Base-by-base conservation (phyloP, 1,284 basidiomycete species). In the Peniophora sp. region DNA sequence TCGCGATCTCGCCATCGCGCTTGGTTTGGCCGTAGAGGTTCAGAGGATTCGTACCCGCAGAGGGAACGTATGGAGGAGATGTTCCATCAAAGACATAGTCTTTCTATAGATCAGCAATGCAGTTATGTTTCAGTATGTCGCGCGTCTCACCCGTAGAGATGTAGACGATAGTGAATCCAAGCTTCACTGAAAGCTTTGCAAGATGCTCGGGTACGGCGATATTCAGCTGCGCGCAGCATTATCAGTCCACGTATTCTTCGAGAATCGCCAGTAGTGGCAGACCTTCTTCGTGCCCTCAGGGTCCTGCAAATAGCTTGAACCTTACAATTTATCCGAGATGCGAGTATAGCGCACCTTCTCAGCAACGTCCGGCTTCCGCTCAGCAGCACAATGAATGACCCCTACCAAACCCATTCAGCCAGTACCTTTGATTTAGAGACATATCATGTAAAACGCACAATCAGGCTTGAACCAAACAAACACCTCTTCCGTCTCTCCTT, bases 71-170 rank as follows among this genome's bases (percentile, higher is more conserved):
- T 0, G 87, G 86, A 1, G 90, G 86, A 0, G 81, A 79, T n/a
- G 76, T 82, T 3, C 90, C 90, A 56, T 91, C 87, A 58, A 93
- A 92, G 12, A 93, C 89, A 63, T 92, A 92, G 67, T 92, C 89
- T 84, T 60, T 50, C 38, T 46, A 55, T 51, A 19, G n/a, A 24
- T 11, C 2, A 22, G 8, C 14, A 20, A 14, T n/a, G 3, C 35
- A 22, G 49, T 22, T 36, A 36, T 36, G n/a, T 36, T 10, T 10
- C 10, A n/a, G n/a, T n/a, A 36, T 36, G 34, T n/a, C n/a, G n/a
- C 20, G 1, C 8, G 12, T 51, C 69, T 45, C 53, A 80, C 86
- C 87, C 24, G 86, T 90, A 12, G 87, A 89, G 57, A 92, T 85
- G 65, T 90, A 87, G 36, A 89, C 72, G 47, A 92, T 66, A 32